Evolutionary conservation across 2,329 filamentous ascomycete genomes (phyloP).

Genomic region (Pseudopithomyces chartarum): DNA sequence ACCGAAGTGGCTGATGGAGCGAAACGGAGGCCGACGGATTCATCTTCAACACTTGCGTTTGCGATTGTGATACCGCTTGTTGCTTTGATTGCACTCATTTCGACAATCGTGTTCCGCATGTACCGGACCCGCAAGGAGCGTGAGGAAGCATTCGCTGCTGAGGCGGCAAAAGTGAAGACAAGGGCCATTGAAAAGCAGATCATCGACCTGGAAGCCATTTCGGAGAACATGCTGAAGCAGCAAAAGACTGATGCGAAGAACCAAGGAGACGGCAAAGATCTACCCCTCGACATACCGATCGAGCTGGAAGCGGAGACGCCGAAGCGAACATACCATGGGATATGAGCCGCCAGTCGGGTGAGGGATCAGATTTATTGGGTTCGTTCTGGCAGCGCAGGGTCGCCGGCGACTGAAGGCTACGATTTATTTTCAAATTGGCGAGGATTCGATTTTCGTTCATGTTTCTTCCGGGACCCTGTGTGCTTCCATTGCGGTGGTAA

Average conservation of each 20-base stretch:
- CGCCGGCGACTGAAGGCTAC: neutral
- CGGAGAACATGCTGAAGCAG: neutral
- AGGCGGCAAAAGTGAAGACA: neutral
- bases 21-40: neutral
- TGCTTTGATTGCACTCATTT: neutral
- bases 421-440: neutral
- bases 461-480: neutral
- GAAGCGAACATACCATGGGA: neutral
- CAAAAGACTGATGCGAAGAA: neutral
- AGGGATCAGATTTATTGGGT: neutral
- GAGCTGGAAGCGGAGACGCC: constrained; percentile 3
- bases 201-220: neutral
- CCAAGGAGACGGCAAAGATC: neutral
- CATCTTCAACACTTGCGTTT: neutral
- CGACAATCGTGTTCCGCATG: constrained; percentile 3
- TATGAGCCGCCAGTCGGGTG: neutral
- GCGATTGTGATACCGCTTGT: constrained; percentile 2
- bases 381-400: neutral
- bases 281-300: neutral
- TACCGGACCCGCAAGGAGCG: constrained; percentile 5
- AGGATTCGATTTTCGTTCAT: neutral
- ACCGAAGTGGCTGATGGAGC: neutral
- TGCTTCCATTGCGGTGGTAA: neutral
- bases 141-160: constrained; percentile 1
- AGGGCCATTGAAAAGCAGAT: constrained; percentile 2